These are phyloP conservation scores for Guillardia theta DNA, from an alignment of 78 protist genomes.

Conservation along the genomic window DNA sequence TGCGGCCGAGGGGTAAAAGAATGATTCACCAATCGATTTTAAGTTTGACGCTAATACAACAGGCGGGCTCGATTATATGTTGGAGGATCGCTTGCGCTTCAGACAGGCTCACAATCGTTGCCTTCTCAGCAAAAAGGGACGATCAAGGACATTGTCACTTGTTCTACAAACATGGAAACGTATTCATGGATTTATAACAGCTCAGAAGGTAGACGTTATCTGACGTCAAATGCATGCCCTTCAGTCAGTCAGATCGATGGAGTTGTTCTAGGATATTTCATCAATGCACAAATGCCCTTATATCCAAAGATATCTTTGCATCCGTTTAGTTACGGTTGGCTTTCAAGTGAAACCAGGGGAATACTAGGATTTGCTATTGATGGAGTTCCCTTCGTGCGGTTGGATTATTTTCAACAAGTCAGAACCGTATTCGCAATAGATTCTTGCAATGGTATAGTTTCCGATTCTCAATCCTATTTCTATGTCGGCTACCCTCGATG, in stretches of 20 bases:
- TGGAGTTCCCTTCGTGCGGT: neutral
- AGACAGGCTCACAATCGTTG: too few species aligned
- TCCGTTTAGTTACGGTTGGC: neutral
- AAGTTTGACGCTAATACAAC: too few species aligned
- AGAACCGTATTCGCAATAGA: neutral
- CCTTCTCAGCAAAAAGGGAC: too few species aligned
- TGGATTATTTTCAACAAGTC: neutral
- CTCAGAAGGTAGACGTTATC: neutral
- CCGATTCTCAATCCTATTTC: neutral
- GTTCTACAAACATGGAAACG: too few species aligned
- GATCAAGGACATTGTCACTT: too few species aligned
- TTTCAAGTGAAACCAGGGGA: neutral
- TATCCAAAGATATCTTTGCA: neutral
- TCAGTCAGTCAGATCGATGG: neutral
- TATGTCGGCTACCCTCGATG: neutral
- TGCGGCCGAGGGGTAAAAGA: too few species aligned
- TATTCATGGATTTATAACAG: neutral
- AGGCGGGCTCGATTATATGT: too few species aligned
- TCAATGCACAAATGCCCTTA: neutral
- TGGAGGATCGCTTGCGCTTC: too few species aligned
- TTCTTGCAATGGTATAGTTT: neutral
- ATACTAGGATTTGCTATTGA: neutral
- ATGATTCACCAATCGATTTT: too few species aligned
- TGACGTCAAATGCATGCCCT: neutral
- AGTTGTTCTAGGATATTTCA: neutral